Conservation (phyloP, 1,139 yeast genomes). For the Nadsonia starkeyi-henricii region DNA sequence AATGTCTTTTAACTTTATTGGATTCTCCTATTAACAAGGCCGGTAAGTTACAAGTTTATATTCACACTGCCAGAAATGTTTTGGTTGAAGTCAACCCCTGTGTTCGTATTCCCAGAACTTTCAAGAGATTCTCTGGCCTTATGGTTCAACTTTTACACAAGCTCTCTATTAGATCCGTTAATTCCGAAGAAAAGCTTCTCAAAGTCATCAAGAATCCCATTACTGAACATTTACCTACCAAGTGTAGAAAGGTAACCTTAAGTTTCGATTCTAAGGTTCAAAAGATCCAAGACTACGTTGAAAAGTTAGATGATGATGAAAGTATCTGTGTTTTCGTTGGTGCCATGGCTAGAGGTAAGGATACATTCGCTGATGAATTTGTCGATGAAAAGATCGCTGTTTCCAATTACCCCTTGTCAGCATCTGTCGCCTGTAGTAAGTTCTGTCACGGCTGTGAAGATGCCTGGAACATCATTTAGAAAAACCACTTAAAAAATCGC, state of each 20-base stretch:
- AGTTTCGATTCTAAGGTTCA: conserved; percentile 88
- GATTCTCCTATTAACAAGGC: conserved; percentile 97
- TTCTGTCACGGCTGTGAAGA: conserved; percentile 98
- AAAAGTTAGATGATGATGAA: conserved; percentile 70
- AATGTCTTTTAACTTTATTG: conserved; percentile 73
- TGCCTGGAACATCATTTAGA: conserved; percentile 71
- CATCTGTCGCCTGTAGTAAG: conserved; percentile 95
- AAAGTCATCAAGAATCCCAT: conserved; percentile 94
- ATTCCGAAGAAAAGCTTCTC: conserved; percentile 83
- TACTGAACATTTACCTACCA: conserved; percentile 90
- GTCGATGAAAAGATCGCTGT: conserved; percentile 95
- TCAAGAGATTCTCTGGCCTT: conserved; percentile 90
- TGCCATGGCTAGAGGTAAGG: conserved; percentile 98
- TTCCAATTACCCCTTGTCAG: conserved; percentile 88
- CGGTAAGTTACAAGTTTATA: conserved; percentile 89
- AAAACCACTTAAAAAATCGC: too few species aligned
- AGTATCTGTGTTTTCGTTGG: conserved; percentile 97
- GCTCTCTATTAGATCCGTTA: conserved; percentile 83
- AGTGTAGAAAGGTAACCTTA: conserved; percentile 84
- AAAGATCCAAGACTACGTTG: conserved; percentile 79
- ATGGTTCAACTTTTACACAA: conserved; percentile 94
- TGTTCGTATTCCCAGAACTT: conserved; percentile 94
- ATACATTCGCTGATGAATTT: conserved; percentile 90
- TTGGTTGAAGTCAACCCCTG: conserved; percentile 90
- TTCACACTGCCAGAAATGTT: conserved; percentile 90